phyloP scores from a whole-genome alignment of 768 basidiomycete genomes.

The Dictyophora rubrovolvata region DNA sequence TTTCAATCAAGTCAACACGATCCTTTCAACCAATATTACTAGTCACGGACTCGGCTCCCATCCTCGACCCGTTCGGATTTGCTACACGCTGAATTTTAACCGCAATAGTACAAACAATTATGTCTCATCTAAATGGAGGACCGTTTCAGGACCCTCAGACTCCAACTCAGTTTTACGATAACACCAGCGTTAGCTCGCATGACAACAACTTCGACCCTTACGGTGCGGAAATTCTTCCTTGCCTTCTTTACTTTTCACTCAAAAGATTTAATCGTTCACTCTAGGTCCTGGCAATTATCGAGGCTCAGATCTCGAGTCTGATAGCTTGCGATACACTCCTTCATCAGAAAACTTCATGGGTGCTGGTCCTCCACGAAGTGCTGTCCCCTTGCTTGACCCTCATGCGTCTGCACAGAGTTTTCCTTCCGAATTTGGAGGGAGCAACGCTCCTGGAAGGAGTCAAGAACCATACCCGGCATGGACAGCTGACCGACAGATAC shows the following conservation, averaged over 20 bases:
- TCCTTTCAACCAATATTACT: too few relatives aligned
- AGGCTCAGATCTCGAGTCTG: constrained; percentile 17
- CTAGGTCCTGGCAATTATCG: constrained; percentile 16
- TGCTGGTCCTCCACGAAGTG: constrained; percentile 2
- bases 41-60: too few relatives aligned
- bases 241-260: background rate
- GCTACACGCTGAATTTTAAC: too few relatives aligned
- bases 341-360: constrained; percentile 15
- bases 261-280: background rate
- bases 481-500: constrained; percentile 86
- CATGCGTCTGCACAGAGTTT: constrained; percentile 18
- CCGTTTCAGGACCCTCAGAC: background rate
- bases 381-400: constrained; percentile 18
- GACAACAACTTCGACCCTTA: constrained; percentile 14
- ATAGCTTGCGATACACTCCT: constrained; percentile 21
- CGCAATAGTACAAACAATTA: background rate
- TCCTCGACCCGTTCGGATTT: too few relatives aligned
- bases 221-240: constrained; percentile 7
- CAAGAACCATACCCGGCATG: constrained; percentile 87
- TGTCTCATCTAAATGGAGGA: background rate
- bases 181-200: constrained; percentile 9
- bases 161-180: constrained; percentile 3
- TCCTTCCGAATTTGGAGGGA: constrained; percentile 17
- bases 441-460: constrained; percentile 14
- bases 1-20: too few relatives aligned